Base-by-base conservation (phyloP, 2,329 filamentous ascomycete species). In the Hypoxylon sp. region DNA sequence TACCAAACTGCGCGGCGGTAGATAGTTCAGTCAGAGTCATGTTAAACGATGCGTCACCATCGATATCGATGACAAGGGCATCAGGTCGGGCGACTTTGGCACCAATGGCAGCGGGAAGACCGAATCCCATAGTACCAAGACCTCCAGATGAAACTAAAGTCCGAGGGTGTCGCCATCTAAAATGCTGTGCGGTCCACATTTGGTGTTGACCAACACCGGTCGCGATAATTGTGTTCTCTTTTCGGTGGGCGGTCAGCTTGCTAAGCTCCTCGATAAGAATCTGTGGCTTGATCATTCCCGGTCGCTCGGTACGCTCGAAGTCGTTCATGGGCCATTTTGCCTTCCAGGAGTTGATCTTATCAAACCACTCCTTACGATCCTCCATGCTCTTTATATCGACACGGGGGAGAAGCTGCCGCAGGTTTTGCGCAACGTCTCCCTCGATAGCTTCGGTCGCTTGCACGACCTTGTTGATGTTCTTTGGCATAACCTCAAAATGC, bases 391-490 rank as follows among this genome's bases (percentile, higher is more conserved):
- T 88, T 23, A 83, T 71, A 56, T 92, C 80, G 21, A 97, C 81
- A 56, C 88, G 83, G 9, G 95, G 94, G 34, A 98, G 75, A 54
- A 98, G 89, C 29, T 87, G 81, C 54, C 84, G 84, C 32, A 98
- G 83, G 79, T 97, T 98, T 16, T 89, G 82, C 2, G 90, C 89
- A 29, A 97, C 93, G 76, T 98, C 95, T 63, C 96, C 96, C 81
- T 97, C 95, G 16, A 98, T 90, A 47, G 96, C 95, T 82, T 97
- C 94, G 43, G 92, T 97, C 6, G 95, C 94, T 81, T 98, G 93
- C 12, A 99, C 91, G 43, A 98, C 94, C 87, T 98, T 99, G 89
- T 98, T 98, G 83, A 98, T 98, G 84, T 99, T 98, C 90, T 99
- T 99, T 74, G 96, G 95, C 91, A 98, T 91, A 75, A 99, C 95